A percentile compares a stretch with the other conserved stretches of the same genome.
Conservation (phyloP, 495 filamentous ascomycete genomes). For the Massariosphaeria phaeospora region DNA sequence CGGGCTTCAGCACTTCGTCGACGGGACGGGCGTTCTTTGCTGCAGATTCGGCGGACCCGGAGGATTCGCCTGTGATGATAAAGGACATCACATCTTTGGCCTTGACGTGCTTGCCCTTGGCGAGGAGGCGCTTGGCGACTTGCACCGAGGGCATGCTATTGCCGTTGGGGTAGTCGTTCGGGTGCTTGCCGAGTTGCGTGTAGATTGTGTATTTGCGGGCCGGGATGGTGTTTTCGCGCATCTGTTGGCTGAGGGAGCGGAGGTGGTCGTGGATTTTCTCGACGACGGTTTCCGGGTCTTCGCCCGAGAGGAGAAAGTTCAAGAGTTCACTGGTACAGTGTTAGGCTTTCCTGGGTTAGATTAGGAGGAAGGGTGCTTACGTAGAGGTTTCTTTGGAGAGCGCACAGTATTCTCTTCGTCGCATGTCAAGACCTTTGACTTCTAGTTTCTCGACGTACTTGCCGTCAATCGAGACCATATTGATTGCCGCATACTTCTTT, state of each 20-base stretch:
- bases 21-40: constrained; percentile 84
- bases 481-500: constrained; percentile 99
- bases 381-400: constrained; percentile 90
- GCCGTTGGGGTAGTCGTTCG: constrained; percentile 86
- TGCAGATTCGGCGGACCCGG: constrained; percentile 63
- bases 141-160: constrained; percentile 97
- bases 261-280: constrained; percentile 90
- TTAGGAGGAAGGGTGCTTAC: constrained; percentile 31
- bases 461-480: constrained; percentile 81
- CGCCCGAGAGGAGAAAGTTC: constrained; percentile 87
- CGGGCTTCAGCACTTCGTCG: constrained; percentile 75
- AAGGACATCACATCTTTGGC: constrained; percentile 95
- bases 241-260: constrained; percentile 70
- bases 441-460: constrained; percentile 92
- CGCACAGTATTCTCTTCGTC: constrained; percentile 88
- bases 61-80: constrained; percentile 77
- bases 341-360: background rate
- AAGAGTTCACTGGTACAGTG: constrained; percentile 50
- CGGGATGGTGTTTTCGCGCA: constrained; percentile 71
- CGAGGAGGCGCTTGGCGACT: constrained; percentile 82
- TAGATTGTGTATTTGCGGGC: constrained; percentile 90
- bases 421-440: constrained; percentile 98
- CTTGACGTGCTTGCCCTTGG: constrained; percentile 78
- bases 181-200: constrained; percentile 92
- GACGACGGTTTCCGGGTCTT: constrained; percentile 84